A percentile compares a stretch with the other conserved stretches of the same genome.
These are phyloP conservation scores for Crithidia mellificae DNA, from an alignment of 208 protist species.

Conservation along the genomic window DNA sequence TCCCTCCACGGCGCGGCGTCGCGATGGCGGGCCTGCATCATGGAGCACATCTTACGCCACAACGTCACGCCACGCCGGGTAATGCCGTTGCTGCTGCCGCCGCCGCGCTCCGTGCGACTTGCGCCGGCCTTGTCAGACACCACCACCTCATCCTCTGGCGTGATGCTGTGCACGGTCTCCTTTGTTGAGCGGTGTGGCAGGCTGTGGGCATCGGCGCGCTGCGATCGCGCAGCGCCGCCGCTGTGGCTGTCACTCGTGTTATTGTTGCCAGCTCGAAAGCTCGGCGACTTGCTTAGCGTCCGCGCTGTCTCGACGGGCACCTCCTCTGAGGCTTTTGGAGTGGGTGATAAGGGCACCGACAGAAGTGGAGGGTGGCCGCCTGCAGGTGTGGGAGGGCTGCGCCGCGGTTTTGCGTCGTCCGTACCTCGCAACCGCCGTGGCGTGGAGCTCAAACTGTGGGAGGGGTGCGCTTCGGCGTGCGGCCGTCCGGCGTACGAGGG, in stretches of 20 bases:
- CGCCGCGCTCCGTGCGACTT: neutral
- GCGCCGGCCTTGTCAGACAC: neutral
- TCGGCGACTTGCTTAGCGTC: conserved; percentile 20
- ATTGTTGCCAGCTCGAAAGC: conserved; percentile 7
- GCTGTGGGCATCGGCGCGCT: too few species aligned
- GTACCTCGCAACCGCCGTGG: neutral
- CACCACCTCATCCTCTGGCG: conserved; percentile 20
- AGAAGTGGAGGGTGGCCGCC: conserved; percentile 16
- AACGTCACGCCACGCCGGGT: conserved; percentile 10
- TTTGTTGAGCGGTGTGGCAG: neutral
- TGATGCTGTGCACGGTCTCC: neutral
- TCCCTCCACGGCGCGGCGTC: conserved; percentile 21
- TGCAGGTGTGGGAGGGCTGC: conserved; percentile 25
- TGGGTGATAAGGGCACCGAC: conserved; percentile 35
- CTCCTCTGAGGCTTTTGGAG: conserved; percentile 18
- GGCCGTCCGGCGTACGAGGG: neutral
- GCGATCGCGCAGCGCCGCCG: too few species aligned
- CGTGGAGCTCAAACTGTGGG: neutral
- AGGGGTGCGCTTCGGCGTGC: neutral
- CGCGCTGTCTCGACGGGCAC: conserved; percentile 22
- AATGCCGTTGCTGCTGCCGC: neutral
- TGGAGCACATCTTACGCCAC: conserved; percentile 34
- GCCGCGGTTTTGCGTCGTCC: conserved; percentile 6
- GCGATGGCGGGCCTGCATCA: conserved; percentile 26
- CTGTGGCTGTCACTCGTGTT: neutral